These are phyloP conservation scores for Fusarium hainanense DNA, from an alignment of 2,329 filamentous ascomycete species.

Conservation along the genomic window DNA sequence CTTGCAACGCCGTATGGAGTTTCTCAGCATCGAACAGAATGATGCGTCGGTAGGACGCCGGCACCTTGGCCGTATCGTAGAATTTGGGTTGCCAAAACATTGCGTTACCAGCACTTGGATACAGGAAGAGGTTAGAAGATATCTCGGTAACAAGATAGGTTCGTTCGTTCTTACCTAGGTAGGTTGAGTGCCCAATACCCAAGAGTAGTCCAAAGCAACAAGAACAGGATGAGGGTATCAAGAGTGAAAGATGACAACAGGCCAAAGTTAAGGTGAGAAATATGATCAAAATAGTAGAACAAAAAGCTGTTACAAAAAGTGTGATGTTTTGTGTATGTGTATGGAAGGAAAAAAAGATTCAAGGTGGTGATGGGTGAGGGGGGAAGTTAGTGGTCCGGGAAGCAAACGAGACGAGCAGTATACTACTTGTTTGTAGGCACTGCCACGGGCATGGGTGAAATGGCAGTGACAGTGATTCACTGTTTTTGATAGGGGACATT, in stretches of 20 bases:
- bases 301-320: slow-evolving; percentile 3
- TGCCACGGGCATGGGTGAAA: background rate
- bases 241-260: background rate
- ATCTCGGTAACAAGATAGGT: background rate
- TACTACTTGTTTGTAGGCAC: background rate
- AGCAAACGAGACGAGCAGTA: background rate
- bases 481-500: background rate
- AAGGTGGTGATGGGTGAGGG: background rate
- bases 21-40: fast-evolving
- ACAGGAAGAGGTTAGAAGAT: background rate
- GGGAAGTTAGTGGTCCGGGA: background rate
- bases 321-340: background rate
- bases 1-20: background rate
- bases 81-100: background rate
- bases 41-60: background rate
- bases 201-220: background rate
- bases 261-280: background rate
- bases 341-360: too few species aligned
- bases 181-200: background rate
- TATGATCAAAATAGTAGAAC: slow-evolving; percentile 5
- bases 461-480: background rate
- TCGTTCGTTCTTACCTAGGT: background rate
- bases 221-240: background rate
- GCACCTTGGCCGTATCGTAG: slow-evolving; percentile 18
- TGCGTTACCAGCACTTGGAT: background rate